Evolutionary conservation across 2,329 filamentous ascomycete species (phyloP), one percentile per base, ranked within the genome.

Genomic region (Fusarium luffae): DNA sequence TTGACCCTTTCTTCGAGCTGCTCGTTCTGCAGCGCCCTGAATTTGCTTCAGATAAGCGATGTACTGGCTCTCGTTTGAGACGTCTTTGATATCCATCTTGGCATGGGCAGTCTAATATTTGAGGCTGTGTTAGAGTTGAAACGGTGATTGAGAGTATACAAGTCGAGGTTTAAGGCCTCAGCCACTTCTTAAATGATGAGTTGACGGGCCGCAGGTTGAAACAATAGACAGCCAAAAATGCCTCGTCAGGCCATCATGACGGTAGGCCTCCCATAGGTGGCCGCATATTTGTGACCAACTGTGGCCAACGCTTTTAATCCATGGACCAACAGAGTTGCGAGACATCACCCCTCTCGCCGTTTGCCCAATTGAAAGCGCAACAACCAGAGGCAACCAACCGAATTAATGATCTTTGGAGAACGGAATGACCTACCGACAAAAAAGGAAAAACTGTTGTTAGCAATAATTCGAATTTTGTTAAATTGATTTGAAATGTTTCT

Each of bases 51-150:
- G 30, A 13, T 40, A 43, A 6, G 14, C 30, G 14, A 59, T 55
- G 7, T 37, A 54, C 12, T 40, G 0, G 10, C 23, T 42, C n/a
- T 59, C 30, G 13, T 56, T 25, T 14, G 27, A 59, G 21, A 59
- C 30, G 10, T 59, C 56, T 40, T 56, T 56, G 25, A 56, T n/a
- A 27, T 59, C 56, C 30, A 59, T 59, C 7, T 56, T 56, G 23
- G 4, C 16, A 25, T n/a, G n/a, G n/a, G n/a, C n/a, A n/a, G n/a
- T n/a, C n/a, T n/a, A n/a, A n/a, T n/a, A n/a, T n/a, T n/a, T n/a
- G n/a, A n/a, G n/a, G n/a, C n/a, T 21, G 21, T 21, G 21, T 21
- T 21, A 21, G 21, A 21, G 21, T 21, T 3, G 21, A 21, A 21
- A 21, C 4, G 21, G 4, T 21, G 21, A 4, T 4, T 21, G 1